Evolutionary conservation across 2,329 filamentous ascomycete species (phyloP).

Genomic region (Fusarium nisikadoi): DNA sequence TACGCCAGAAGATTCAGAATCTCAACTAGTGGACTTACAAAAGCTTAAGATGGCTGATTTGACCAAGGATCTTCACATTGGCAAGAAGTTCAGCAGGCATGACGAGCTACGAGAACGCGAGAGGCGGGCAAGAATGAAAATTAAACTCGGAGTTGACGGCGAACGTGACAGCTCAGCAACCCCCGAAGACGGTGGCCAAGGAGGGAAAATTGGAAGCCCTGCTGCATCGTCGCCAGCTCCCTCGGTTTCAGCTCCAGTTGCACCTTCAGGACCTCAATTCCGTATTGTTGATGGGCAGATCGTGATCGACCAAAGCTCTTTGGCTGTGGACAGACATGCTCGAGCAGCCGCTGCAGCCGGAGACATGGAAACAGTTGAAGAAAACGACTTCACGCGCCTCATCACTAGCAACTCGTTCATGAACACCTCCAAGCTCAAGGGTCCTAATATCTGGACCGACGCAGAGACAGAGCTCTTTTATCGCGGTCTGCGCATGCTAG

Average conservation of each 20-base stretch:
- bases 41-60: constrained; percentile 78
- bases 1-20: constrained; percentile 73
- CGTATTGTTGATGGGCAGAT: constrained; percentile 78
- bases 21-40: constrained; percentile 70
- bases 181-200: constrained; percentile 29
- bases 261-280: constrained; percentile 62
- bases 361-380: constrained; percentile 73
- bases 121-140: constrained; percentile 54
- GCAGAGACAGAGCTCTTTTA: constrained; percentile 81
- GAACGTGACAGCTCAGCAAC: constrained; percentile 38
- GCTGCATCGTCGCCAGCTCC: constrained; percentile 39
- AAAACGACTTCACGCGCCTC: constrained; percentile 80
- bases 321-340: constrained; percentile 75
- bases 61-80: constrained; percentile 74
- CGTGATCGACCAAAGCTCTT: constrained; percentile 74
- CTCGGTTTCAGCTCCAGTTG: constrained; percentile 43
- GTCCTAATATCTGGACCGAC: constrained; percentile 75
- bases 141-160: constrained; percentile 45
- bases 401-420: constrained; percentile 76
- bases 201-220: constrained; percentile 39
- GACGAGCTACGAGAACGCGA: constrained; percentile 77
- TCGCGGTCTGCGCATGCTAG: constrained; percentile 77
- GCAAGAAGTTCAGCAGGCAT: constrained; percentile 79
- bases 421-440: constrained; percentile 68
- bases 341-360: constrained; percentile 62